Conservation (phyloP, 352 stramenopile species). For the Globisporangium lucens region DNA sequence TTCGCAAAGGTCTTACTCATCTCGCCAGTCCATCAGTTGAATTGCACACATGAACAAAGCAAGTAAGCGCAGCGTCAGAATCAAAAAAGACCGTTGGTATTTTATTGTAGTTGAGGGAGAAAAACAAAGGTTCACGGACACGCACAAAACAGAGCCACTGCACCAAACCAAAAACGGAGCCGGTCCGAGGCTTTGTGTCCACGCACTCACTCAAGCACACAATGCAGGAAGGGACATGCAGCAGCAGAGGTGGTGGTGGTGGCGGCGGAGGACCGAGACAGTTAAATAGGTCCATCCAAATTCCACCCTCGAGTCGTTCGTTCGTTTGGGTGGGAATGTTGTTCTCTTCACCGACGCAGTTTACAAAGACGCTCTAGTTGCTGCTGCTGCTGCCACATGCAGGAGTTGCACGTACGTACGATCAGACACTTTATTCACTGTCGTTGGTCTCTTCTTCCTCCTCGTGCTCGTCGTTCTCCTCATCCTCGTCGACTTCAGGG, state of each 20-base stretch:
- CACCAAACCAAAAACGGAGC: not conserved
- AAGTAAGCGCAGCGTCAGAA: not conserved
- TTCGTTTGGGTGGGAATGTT: not conserved
- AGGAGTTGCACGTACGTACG: not conserved
- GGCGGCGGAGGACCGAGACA: conserved; percentile 3
- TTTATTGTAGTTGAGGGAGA: not conserved
- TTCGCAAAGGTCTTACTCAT: not conserved
- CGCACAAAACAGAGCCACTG: conserved; percentile 1
- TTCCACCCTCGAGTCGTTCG: not conserved
- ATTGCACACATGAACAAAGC: not conserved
- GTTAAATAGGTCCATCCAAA: conserved; percentile 9
- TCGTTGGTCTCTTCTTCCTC: conserved; percentile 10
- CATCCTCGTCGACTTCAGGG: not conserved
- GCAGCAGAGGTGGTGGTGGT: not conserved
- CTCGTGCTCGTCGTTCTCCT: not conserved
- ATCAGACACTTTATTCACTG: conserved; percentile 1
- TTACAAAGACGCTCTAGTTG: conserved; percentile 7
- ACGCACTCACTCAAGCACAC: not conserved
- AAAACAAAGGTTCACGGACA: not conserved
- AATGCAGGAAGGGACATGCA: not conserved
- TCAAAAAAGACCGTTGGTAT: not conserved
- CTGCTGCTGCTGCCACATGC: not conserved
- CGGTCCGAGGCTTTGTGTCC: not conserved
- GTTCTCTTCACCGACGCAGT: not conserved
- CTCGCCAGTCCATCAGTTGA: not conserved